Base-by-base conservation (phyloP, 768 basidiomycete genomes). In the Russula foetens region DNA sequence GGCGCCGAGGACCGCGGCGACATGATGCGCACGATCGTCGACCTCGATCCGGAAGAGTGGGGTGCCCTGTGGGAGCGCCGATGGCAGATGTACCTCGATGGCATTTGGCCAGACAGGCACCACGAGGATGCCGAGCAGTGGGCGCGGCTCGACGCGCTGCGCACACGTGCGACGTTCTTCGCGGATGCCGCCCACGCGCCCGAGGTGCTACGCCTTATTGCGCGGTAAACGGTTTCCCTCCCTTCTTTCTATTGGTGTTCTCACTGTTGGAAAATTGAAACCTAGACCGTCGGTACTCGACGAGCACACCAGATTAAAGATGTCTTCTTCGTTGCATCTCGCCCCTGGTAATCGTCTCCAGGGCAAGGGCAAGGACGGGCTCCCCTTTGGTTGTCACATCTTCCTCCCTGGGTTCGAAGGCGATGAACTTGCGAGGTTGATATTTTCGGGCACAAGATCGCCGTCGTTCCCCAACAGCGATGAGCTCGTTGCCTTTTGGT, bases 401-500 rank as follows among this genome's bases (percentile, higher is more conserved):
- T 53, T 47, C 24, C 64, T 64, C 2, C 63, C 53, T 0, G 49
- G 59, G 9, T 38, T 46, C 15, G 58, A 60, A 15, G 56, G 56
- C 11, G 47, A 64, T 43, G 64, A 66, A 43, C 46, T 66, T 38
- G 64, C 57, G 24, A 41, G 64, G 9, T 24, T 58, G 19, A 56
- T 64, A 6, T 66, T 60, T 49, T 66, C 64, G 19, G 64, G 55
- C 15, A 17, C 46, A 4, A 57, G 63, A 56, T 66, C 64, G 28
- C 38, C 44, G 21, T 9, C 47, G 11, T 66, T 66, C 51, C 62
- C 64, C 15, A 39, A 63, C 7, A 47, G 45, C 24, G 64, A 66
- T 14, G 64, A 66, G 28, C 54, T 66, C 21, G 45, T 66, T 43
- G 64, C 63, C 1, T 58, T 66, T 39, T 66, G 64, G 64, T 66